Evolutionary conservation across 805 yeast species (phyloP), one percentile per base, ranked within the genome.

Genomic region (Ogataea ganodermae): DNA sequence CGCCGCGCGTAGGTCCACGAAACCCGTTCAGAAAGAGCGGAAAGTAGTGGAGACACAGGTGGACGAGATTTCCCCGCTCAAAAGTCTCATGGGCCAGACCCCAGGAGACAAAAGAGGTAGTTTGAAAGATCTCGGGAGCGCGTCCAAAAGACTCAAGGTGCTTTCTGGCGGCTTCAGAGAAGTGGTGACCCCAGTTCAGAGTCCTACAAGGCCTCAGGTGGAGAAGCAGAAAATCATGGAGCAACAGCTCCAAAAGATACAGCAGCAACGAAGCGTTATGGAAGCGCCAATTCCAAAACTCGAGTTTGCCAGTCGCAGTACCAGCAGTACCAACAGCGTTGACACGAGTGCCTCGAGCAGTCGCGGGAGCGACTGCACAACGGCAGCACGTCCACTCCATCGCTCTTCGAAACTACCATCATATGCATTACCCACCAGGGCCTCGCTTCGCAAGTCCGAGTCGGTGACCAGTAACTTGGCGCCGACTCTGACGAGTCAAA

Each of bases 1-100:
- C 49, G 76, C 81, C 1, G 76, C 75, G 3, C 60, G 59, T 41
- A 60, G 65, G 49, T 41, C 53, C 10, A 47, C 49, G 7, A 41
- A 51, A 48, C 39, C 44, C 14, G 12, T 33, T 20, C 17, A 26
- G 4, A 28, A 43, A 6, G 18, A 42, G 17, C 32, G 55, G 8
- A 38, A 12, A 16, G 30, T 51, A 2, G 32, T 51, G 13, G 36
- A 33, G 10, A 18, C 9, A 5, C 48, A 48, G 16, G 41, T 43
- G 4, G 26, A 14, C 6, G 42, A 47, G n/a, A 26, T 24, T 16
- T 39, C 48, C 9, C 42, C 35, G 14, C 35, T 45, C 10, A 39
- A 38, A 21, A 32, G 20, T 8, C 12, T 24, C 10, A 28, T 31
- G 3, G 21, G 42, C 6, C 32, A 37, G 13, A 59, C 61, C 1